These are phyloP conservation scores for Dipteronia sinensis DNA, from an alignment of 345 rosid species.

Conservation along the genomic window DNA sequence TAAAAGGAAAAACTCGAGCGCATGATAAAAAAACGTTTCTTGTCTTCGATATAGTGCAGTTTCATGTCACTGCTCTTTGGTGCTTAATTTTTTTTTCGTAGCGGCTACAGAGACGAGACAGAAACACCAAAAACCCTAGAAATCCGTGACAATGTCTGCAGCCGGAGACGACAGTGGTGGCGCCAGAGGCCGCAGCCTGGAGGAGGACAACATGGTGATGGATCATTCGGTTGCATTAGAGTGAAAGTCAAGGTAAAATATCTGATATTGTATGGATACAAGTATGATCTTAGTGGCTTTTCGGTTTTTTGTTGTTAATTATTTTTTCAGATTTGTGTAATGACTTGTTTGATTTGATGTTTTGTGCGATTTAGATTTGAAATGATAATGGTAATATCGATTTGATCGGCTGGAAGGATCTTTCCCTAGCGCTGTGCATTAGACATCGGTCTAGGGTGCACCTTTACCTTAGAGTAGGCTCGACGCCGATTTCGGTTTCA, in stretches of 20 bases:
- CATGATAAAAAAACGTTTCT: not conserved
- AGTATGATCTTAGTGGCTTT: not conserved
- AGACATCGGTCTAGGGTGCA: no score
- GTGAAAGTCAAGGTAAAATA: not conserved
- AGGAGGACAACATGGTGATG: not conserved
- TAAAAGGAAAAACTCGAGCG: not conserved
- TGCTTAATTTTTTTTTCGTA: slow-evolving; percentile 8
- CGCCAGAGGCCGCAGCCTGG: not conserved
- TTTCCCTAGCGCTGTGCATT: no score
- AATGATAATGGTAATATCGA: not conserved
- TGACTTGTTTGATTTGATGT: not conserved
- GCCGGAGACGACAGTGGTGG: not conserved
- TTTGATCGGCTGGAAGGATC: no score
- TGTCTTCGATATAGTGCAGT: slow-evolving; percentile 6
- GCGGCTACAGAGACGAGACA: not conserved
- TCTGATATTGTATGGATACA: not conserved
- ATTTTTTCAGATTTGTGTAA: not conserved
- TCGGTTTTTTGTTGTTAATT: not conserved
- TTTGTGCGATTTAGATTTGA: not conserved
- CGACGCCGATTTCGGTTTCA: no score
- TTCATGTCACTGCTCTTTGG: slow-evolving; percentile 5
- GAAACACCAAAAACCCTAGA: slow-evolving; percentile 8
- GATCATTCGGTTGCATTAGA: slow-evolving; percentile 7
- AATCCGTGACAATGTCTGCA: slow-evolving; percentile 15
- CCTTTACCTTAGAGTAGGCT: no score